These are phyloP conservation scores for Carpediemonas membranifera DNA, from an alignment of 78 protist species.

Conservation along the genomic window DNA sequence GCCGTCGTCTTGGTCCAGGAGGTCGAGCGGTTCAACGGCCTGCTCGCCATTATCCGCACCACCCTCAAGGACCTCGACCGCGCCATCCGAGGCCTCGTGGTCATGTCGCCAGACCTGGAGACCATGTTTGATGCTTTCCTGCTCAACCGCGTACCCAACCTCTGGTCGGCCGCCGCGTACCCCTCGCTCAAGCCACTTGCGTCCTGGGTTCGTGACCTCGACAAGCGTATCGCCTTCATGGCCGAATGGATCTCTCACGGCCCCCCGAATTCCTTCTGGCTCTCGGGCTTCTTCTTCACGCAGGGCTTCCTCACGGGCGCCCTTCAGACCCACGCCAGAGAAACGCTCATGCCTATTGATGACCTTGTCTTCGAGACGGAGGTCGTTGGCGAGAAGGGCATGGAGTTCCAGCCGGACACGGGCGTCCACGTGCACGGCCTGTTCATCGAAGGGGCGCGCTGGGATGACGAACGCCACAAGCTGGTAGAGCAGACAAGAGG, in stretches of 20 bases:
- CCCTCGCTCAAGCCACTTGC: conserved; percentile 51
- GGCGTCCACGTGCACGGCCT: conserved; percentile 54
- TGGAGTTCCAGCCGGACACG: conserved; percentile 18
- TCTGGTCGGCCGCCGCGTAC: conserved; percentile 28
- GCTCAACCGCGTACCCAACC: conserved; percentile 27
- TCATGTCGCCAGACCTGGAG: conserved; percentile 39
- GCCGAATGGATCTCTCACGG: conserved; percentile 33
- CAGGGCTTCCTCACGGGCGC: conserved; percentile 32
- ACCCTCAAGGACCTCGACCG: conserved; percentile 31
- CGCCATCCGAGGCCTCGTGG: conserved; percentile 54
- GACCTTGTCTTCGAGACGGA: conserved; percentile 20
- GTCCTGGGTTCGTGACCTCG: conserved; percentile 43
- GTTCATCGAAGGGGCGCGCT: conserved; percentile 52
- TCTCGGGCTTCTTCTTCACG: conserved; percentile 44
- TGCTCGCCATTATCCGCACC: conserved; percentile 14
- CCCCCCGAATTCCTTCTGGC: conserved; percentile 37
- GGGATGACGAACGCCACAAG: conserved; percentile 19
- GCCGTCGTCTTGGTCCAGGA: conserved; percentile 42
- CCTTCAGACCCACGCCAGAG: conserved; percentile 43
- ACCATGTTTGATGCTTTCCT: conserved; percentile 10
- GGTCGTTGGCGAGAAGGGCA: background rate
- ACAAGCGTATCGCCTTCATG: conserved; percentile 36
- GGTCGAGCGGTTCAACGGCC: conserved; percentile 34
- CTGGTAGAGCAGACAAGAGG: conserved; percentile 41
- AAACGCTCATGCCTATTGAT: conserved; percentile 35